A percentile compares a stretch with the other conserved stretches of the same genome.
Conservation (phyloP, 257 asterid species). For the Solanum chilense region DNA sequence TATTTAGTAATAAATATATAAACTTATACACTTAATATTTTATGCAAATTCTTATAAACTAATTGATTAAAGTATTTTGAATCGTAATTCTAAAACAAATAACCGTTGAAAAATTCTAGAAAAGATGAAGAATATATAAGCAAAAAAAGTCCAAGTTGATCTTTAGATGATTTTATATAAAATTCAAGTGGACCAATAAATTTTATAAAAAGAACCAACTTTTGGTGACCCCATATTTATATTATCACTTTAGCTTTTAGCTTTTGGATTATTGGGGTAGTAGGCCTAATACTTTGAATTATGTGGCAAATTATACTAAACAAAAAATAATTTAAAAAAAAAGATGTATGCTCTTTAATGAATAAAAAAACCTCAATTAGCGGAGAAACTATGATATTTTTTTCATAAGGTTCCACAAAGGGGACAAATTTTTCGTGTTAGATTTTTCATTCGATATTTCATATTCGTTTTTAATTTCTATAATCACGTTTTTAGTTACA, state of each 20-base stretch:
- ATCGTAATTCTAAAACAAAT: not conserved
- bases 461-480: accelerated
- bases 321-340: not conserved
- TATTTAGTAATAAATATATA: not conserved
- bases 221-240: not conserved
- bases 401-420: not conserved
- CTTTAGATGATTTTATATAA: not conserved
- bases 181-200: not conserved
- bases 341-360: not conserved
- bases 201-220: not conserved
- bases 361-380: not conserved
- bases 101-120: not conserved
- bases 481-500: not conserved
- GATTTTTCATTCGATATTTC: accelerated
- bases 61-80: not conserved
- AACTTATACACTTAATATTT: no score
- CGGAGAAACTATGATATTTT: not conserved
- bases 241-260: not conserved
- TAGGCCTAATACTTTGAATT: not conserved
- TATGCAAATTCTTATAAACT: no score
- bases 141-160: not conserved
- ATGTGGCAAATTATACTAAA: not conserved
- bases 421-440: not conserved
- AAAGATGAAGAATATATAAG: not conserved
- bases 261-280: not conserved